phyloP scores from a whole-genome alignment of 352 stramenopile species.

The Phytophthora europaea region DNA sequence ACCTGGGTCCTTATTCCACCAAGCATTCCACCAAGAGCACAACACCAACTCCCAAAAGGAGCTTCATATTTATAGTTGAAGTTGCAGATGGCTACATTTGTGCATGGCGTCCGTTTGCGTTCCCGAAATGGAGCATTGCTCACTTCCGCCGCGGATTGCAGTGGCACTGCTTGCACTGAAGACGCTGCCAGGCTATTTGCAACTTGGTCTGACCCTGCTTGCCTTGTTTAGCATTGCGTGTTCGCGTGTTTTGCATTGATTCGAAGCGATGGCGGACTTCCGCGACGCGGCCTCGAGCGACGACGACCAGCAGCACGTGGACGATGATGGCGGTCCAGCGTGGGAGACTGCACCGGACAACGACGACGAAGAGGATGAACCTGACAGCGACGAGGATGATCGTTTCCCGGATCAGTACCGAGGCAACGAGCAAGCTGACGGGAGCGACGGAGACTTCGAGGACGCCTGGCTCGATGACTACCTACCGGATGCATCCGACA shows the following conservation, averaged over 20 bases:
- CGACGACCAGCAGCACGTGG: conserved; percentile 25
- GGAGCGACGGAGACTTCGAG: conserved; percentile 45
- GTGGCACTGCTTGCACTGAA: neutral
- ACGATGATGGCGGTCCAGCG: conserved; percentile 22
- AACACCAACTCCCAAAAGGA: too few relatives aligned
- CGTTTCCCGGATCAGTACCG: conserved; percentile 13
- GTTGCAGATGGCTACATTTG: conserved; percentile 32
- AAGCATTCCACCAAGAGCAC: neutral
- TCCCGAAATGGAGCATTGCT: conserved; percentile 32
- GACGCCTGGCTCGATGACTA: conserved; percentile 56
- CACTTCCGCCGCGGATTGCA: neutral
- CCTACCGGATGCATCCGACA: conserved; percentile 18
- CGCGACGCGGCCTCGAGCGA: conserved; percentile 25
- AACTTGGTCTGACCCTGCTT: conserved; percentile 12
- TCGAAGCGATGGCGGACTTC: conserved; percentile 33
- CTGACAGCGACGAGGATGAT: conserved; percentile 20
- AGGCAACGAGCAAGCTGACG: conserved; percentile 23
- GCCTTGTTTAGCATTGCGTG: conserved; percentile 1
- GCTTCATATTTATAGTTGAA: conserved; percentile 34
- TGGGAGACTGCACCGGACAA: conserved; percentile 43
- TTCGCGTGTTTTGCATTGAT: conserved; percentile 8
- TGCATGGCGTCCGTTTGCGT: conserved; percentile 17
- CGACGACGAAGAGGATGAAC: conserved; percentile 33
- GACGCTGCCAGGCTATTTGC: conserved; percentile 22
- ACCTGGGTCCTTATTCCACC: conserved; percentile 16